phyloP scores from a whole-genome alignment of 2,329 filamentous ascomycete species.

The Malbranchea zuffiana region DNA sequence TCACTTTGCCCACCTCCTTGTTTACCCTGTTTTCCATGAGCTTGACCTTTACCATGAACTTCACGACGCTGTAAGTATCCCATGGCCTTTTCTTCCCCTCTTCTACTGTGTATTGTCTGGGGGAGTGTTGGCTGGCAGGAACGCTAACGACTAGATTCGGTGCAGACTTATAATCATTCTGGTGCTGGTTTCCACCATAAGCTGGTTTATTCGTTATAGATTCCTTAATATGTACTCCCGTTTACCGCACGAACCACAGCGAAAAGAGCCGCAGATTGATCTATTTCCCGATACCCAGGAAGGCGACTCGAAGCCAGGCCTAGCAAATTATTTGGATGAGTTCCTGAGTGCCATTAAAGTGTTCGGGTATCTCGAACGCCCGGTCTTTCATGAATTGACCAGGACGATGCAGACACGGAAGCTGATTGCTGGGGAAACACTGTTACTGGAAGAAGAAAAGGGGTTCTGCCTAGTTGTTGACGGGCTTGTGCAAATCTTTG shows the following conservation, averaged over 20 bases:
- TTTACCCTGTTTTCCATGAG: slow-evolving; percentile 86
- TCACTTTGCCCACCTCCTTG: slow-evolving; percentile 78
- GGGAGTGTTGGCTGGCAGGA: slow-evolving; percentile 4
- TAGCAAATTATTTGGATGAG: slow-evolving; percentile 95
- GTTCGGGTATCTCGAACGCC: slow-evolving; percentile 90
- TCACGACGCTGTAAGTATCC: slow-evolving; percentile 74
- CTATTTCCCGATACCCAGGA: slow-evolving; percentile 90
- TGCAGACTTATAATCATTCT: slow-evolving; percentile 62
- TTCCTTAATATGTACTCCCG: slow-evolving; percentile 96
- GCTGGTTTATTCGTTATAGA: slow-evolving; percentile 89
- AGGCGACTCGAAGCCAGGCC: slow-evolving; percentile 74
- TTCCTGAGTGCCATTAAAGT: slow-evolving; percentile 98
- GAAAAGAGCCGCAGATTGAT: slow-evolving; percentile 91
- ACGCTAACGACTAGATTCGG: neutral
- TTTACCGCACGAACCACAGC: slow-evolving; percentile 83
- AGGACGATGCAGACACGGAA: slow-evolving; percentile 97
- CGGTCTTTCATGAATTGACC: slow-evolving; percentile 95
- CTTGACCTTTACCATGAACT: slow-evolving; percentile 96
- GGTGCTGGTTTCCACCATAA: slow-evolving; percentile 68
- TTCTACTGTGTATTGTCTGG: neutral
- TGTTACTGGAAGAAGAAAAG: slow-evolving; percentile 93
- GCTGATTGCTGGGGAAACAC: slow-evolving; percentile 87
- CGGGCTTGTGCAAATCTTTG: slow-evolving; percentile 92
- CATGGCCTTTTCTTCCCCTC: no score
- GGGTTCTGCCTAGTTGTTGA: slow-evolving; percentile 97